Base-by-base conservation (phyloP, 805 yeast genomes). In the Suhomyces faveliae region DNA sequence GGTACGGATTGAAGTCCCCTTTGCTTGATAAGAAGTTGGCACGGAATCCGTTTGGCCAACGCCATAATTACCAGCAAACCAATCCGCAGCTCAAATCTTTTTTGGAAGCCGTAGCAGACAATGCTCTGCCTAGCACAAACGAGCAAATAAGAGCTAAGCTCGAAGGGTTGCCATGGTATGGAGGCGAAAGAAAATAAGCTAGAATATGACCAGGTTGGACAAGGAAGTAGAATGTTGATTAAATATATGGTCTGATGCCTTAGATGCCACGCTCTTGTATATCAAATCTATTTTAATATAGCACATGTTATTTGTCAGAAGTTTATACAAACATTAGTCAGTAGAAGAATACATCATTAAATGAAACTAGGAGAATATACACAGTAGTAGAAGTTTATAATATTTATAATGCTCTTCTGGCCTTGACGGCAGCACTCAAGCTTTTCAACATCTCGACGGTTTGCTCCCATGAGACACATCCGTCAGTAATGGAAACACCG, bases 401-500 rank as follows among this genome's bases (percentile, higher is more conserved):
- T 20, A 21, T 35, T 19, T 21, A 37, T 49, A 51, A 58, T 23
- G 64, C 74, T 76, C 96, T 85, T 80, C 99, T 88, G 47, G 79
- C 70, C 68, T 81, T 81, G 42, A 92, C 96, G 49, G 97, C 96
- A 43, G 74, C 79, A 39, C 97, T 87, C 58, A 94, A 79, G 53
- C 82, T 83, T 40, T 75, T 78, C 64, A 94, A 83, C 80, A 92
- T 91, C 3, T 67, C 76, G 50, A 80, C 94, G 46, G 99, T 94
- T 48, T 87, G 78, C 52, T 89, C 96, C 89, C 96, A 90, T 51
- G 85, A 77, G 47, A 94, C 96, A 77, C 99, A 94, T 23, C 94
- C 96, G 70, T 94, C 99, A 52, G 99, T 94, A 68, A 94, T 90
- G 51, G 96, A 87, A 54, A 91, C 96, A 70, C 99, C 99, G 76